Evolutionary conservation across 176 grass and related monocot genomes (phyloP), one percentile per base, ranked within the genome.

Genomic region (Cocos nucifera): DNA sequence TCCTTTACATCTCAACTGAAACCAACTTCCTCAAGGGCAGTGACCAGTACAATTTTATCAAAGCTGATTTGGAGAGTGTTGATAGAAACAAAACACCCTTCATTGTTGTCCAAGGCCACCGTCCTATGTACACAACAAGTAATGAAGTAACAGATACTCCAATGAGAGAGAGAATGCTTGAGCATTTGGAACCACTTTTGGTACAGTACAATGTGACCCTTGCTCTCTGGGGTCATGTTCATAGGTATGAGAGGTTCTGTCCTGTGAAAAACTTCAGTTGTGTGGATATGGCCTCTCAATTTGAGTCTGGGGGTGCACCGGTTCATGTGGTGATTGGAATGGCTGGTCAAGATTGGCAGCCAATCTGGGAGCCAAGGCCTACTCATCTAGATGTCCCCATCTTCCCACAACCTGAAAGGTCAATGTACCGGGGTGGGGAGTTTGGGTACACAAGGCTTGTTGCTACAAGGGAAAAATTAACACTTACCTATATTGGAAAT

Each of bases 271-370:
- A 98, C 25, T 86, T 69, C 27, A 75, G 73, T 49, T 98, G 93
- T 39, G 7, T 83, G 7, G 69, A 88, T 75, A 70, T 63, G 28
- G 71, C 75, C 23, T 98, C 93, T 22, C 86, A 85, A 59, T 86
- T 92, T 19, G 62, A 60, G 67, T 80, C 73, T 83, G 53, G 58
- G 53, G 82, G 87, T 56, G 87, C 87, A 21, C 84, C 87, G 10
- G 84, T 92, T 20, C 93, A 98, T 83, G 39, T 83, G 58, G 93
- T 98, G 56, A 98, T 98, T n/a, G 93, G 93, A 44, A 98, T 98
- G 93, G 93, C 15, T 2, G 93, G 87, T 54, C 79, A 88, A 73
- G 93, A 98, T 24, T 83, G 70, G 76, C 87, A 88, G 67, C 73
- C 87, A 0, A 60, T 70, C 26, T 98, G 93, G 93, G 73, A 92